phyloP scores from a whole-genome alignment of 768 basidiomycete species.

The Chalciporus chontae region DNA sequence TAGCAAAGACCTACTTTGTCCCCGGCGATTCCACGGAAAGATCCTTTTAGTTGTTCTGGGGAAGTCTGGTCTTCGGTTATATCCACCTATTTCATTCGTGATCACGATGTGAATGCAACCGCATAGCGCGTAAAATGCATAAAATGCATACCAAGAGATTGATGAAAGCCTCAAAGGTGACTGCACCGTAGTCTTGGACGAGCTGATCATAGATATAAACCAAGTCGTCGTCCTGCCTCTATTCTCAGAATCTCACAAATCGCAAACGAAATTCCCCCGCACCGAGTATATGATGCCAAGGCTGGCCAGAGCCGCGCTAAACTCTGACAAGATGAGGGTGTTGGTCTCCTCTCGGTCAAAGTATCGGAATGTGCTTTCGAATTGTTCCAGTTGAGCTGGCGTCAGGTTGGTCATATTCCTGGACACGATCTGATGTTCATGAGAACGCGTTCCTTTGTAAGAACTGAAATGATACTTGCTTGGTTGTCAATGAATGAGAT shows the following conservation, averaged over 20 bases:
- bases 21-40: constrained; percentile 87
- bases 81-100: constrained; percentile 59
- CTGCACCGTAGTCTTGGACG: constrained; percentile 76
- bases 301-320: constrained; percentile 92
- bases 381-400: constrained; percentile 93
- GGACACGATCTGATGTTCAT: constrained; percentile 72
- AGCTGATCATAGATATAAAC: constrained; percentile 79
- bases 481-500: constrained; percentile 97
- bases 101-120: neutral
- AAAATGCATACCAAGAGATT: constrained; percentile 69
- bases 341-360: constrained; percentile 94
- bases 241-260: neutral
- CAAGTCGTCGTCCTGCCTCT: constrained; percentile 76
- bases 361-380: constrained; percentile 95
- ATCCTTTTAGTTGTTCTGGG: constrained; percentile 84
- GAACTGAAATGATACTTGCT: constrained; percentile 37
- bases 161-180: constrained; percentile 92
- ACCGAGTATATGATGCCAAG: constrained; percentile 91
- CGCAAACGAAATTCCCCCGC: constrained; percentile 15
- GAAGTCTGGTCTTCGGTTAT: constrained; percentile 96
- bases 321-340: constrained; percentile 78
- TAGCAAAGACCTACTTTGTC: constrained; percentile 63
- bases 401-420: constrained; percentile 92
- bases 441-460: constrained; percentile 4
- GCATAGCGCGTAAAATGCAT: neutral